These are phyloP conservation scores for Colletotrichum lupini DNA, from an alignment of 2,329 filamentous ascomycete genomes.

Conservation along the genomic window DNA sequence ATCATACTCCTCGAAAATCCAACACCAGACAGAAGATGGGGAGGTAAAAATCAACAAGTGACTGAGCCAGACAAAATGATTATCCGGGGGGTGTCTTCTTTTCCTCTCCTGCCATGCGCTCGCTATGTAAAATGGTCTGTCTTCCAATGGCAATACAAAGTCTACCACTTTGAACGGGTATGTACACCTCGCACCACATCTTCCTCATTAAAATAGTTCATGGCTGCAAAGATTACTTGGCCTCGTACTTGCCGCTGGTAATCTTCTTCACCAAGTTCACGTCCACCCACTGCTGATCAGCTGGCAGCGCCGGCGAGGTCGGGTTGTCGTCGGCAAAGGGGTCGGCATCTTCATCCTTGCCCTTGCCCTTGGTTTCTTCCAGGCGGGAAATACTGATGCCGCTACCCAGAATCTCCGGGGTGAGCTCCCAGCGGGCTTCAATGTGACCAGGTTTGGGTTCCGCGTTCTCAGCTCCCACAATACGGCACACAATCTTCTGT, in stretches of 20 bases:
- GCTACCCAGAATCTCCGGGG: conserved; percentile 59
- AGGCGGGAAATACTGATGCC: conserved; percentile 74
- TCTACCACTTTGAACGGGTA: conserved; percentile 24
- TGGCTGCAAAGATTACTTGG: conserved; percentile 47
- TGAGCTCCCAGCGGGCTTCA: conserved; percentile 84
- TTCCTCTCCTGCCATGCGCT: conserved; percentile 22
- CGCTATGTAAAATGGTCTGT: conserved; percentile 33
- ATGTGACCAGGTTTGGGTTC: conserved; percentile 79
- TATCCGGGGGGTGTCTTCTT: conserved; percentile 6
- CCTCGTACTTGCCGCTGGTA: conserved; percentile 81
- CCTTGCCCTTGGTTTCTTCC: conserved; percentile 62
- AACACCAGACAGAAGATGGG: neutral
- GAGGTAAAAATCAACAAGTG: neutral
- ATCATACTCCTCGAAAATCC: conserved; percentile 10
- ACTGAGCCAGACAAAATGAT: conserved; percentile 7
- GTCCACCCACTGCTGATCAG: conserved; percentile 68
- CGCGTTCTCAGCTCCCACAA: conserved; percentile 77
- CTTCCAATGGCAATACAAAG: conserved; percentile 23
- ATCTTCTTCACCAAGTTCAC: conserved; percentile 75
- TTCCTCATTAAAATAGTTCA: neutral
- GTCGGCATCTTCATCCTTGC: conserved; percentile 65
- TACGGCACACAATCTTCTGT: conserved; percentile 84
- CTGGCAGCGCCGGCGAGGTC: conserved; percentile 35
- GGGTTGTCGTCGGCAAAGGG: conserved; percentile 72
- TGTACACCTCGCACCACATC: conserved; percentile 22